Evolutionary conservation across 305 asterid species (phyloP), one percentile per base, ranked within the genome.

Genomic region (Petunia hybrid): DNA sequence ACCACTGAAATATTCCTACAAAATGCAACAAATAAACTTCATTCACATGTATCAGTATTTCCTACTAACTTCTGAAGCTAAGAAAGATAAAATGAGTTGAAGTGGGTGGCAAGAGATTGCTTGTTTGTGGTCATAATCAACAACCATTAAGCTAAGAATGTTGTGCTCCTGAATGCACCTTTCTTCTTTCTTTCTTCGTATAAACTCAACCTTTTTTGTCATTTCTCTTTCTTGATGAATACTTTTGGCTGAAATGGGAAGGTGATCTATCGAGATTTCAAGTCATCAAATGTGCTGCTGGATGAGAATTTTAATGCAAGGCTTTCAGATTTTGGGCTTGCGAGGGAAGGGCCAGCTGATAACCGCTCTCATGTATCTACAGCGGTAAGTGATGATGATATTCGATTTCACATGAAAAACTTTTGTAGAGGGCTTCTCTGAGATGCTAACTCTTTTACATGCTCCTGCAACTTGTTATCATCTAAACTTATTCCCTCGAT

Each of bases 241-340:
- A 60, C 9, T 61, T 59, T 40, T 36, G 59, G n/a, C 42, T 63
- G 35, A 57, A 59, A 31, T 81, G 69, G 12, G 61, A 80, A 95
- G 99, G 98, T 95, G 83, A 95, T 95, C 80, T 91, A 90, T 88
- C 91, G 99, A 36, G 98, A 95, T 85, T 95, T 95, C 87, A 95
- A 94, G 79, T 86, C 99, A 56, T 95, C 99, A 5, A 95, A 95
- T 68, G 90, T 95, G 70, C 93, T 95, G 12, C 85, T 95, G 88
- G 98, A 93, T 88, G 86, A 87, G 89, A 88, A 92, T 46, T 94
- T 95, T 86, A 90, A 83, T 36, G 87, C 99, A n/a, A 95, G 88
- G 88, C 91, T 95, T 78, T 95, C 99, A 0, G 98, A 95, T 89
- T 95, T 95, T 81, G 99, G 99, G 74, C 97, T 95, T 82, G 99